These are phyloP conservation scores for Phialophora tarda DNA, from an alignment of 2,329 filamentous ascomycete species.

Conservation along the genomic window DNA sequence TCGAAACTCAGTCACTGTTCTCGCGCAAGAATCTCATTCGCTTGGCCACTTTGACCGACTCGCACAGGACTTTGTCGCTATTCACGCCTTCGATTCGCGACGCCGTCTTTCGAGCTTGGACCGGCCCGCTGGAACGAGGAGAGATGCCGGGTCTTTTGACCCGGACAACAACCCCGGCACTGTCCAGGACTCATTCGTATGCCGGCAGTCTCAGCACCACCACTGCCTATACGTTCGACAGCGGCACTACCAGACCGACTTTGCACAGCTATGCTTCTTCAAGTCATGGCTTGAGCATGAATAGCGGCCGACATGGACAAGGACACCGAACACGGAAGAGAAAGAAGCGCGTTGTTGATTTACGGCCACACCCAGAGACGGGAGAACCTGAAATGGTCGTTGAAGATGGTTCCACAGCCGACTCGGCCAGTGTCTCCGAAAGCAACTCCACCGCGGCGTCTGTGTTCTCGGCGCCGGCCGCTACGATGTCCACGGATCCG, in stretches of 20 bases:
- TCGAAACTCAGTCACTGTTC: slow-evolving; percentile 86
- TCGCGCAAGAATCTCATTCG: slow-evolving; percentile 92
- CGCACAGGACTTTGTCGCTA: slow-evolving; percentile 85
- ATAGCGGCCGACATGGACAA: slow-evolving; percentile 52
- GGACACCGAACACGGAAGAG: slow-evolving; percentile 54
- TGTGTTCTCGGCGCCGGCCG: slow-evolving; percentile 59
- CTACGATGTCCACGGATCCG: slow-evolving; percentile 52
- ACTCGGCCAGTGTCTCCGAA: slow-evolving; percentile 45
- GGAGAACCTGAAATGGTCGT: slow-evolving; percentile 51
- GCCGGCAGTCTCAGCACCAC: slow-evolving; percentile 54
- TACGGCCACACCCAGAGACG: slow-evolving; percentile 49
- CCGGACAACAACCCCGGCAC: slow-evolving; percentile 52
- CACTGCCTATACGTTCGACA: slow-evolving; percentile 75
- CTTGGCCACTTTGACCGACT: slow-evolving; percentile 81
- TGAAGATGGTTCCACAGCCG: slow-evolving; percentile 47
- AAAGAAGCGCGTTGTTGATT: slow-evolving; percentile 57
- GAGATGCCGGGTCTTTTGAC: slow-evolving; percentile 55
- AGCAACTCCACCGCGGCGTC: slow-evolving; percentile 51
- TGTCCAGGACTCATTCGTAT: slow-evolving; percentile 69
- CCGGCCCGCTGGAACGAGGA: slow-evolving; percentile 73
- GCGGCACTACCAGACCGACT: slow-evolving; percentile 66
- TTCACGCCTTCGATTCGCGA: slow-evolving; percentile 91
- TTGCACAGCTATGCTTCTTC: slow-evolving; percentile 45
- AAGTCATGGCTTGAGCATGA: slow-evolving; percentile 49
- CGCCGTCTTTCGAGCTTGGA: slow-evolving; percentile 91